phyloP scores from a whole-genome alignment of 352 stramenopile species.

The Globisporangium megalacanthum region DNA sequence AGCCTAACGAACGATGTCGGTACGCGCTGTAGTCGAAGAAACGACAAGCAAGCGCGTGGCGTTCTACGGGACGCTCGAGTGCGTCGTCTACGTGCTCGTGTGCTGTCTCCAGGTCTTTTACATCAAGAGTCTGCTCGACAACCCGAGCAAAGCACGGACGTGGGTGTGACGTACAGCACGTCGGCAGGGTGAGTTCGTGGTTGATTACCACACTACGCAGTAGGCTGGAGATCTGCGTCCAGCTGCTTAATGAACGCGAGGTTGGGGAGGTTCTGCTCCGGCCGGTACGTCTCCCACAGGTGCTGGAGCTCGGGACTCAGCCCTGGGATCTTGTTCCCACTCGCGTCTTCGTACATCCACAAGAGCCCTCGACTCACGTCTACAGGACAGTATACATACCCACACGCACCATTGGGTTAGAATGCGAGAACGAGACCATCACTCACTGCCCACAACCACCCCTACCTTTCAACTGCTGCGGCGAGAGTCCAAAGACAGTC shows the following conservation, averaged over 20 bases:
- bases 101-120: conserved; percentile 74
- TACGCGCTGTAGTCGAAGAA: conserved; percentile 52
- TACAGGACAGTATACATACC: too few relatives aligned
- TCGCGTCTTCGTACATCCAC: conserved; percentile 61
- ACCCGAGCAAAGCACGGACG: conserved; percentile 35
- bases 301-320: conserved; percentile 43
- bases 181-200: too few relatives aligned
- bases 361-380: conserved; percentile 50
- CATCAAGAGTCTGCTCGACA: conserved; percentile 70
- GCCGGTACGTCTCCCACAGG: conserved; percentile 48
- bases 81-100: conserved; percentile 59
- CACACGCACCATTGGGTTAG: too few relatives aligned
- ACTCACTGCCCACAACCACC: too few relatives aligned
- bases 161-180: conserved; percentile 25
- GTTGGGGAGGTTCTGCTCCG: conserved; percentile 49
- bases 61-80: conserved; percentile 71
- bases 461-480: conserved; percentile 51
- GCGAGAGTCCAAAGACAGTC: conserved; percentile 42
- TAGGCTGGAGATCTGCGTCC: conserved; percentile 47
- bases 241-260: conserved; percentile 55
- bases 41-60: conserved; percentile 71
- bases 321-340: conserved; percentile 18
- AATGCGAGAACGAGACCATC: too few relatives aligned
- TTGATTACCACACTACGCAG: too few relatives aligned
- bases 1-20: too few relatives aligned